These are phyloP conservation scores for Lipomyces anomalus DNA, from an alignment of 805 yeast species.

Conservation along the genomic window DNA sequence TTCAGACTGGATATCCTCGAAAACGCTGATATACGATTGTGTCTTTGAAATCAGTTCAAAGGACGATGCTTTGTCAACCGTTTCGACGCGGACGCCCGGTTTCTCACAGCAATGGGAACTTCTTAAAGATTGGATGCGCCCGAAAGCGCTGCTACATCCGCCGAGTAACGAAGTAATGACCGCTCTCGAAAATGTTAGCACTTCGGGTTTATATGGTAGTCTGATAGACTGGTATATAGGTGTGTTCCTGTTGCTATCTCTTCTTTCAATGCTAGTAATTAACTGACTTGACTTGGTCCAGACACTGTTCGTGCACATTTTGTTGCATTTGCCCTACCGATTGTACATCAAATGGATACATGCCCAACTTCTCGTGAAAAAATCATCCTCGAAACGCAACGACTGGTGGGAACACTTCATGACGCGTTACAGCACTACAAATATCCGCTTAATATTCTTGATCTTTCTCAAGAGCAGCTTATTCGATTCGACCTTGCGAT, in stretches of 20 bases:
- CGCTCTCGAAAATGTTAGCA: conserved; percentile 4
- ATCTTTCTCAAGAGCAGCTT: neutral
- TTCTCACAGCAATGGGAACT: conserved; percentile 11
- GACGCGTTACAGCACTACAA: conserved; percentile 16
- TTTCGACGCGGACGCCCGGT: too few species aligned
- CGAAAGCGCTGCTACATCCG: conserved; percentile 16
- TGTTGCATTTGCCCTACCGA: conserved; percentile 14
- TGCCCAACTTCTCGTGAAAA: neutral
- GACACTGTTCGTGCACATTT: conserved; percentile 20
- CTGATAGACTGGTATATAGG: conserved; percentile 22
- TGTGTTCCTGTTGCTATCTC: conserved; percentile 1
- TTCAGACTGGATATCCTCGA: conserved; percentile 5
- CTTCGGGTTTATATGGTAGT: conserved; percentile 2
- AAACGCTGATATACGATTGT: conserved; percentile 6
- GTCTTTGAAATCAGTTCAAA: conserved; percentile 14
- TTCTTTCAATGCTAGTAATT: neutral
- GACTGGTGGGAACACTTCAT: conserved; percentile 8
- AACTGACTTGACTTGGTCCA: conserved; percentile 3
- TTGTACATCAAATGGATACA: neutral
- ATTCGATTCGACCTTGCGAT: conserved; percentile 10
- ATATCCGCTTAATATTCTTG: conserved; percentile 10
- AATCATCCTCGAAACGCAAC: neutral
- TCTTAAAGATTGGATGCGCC: conserved; percentile 18
- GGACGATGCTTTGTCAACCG: conserved; percentile 1
- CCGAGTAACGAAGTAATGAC: conserved; percentile 3